Conservation (phyloP, 106 monocot genomes). For the Posidonia australis region DNA sequence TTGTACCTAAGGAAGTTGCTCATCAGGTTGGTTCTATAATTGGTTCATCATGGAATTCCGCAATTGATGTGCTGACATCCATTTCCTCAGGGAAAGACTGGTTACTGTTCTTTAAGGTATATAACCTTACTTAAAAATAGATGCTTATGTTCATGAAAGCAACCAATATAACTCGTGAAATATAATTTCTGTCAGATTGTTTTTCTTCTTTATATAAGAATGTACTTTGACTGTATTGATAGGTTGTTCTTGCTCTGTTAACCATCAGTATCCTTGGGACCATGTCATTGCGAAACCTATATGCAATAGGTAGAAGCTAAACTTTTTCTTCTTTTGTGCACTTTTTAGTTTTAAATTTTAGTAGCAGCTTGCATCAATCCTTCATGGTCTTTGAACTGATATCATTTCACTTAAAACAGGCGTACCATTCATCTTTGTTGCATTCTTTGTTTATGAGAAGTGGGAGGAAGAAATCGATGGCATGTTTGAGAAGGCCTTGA, state of each 20-base stretch:
- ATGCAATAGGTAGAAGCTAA: constrained; percentile 42
- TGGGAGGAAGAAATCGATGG: constrained; percentile 62
- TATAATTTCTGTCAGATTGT: neutral
- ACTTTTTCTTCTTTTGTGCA: neutral
- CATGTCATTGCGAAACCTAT: constrained; percentile 29
- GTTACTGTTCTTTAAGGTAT: constrained; percentile 61
- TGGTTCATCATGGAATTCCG: constrained; percentile 68
- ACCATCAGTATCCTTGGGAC: constrained; percentile 39
- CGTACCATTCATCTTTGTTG: constrained; percentile 32
- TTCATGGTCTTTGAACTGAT: neutral
- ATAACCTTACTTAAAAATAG: neutral
- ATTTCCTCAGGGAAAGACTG: constrained; percentile 86
- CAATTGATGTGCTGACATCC: constrained; percentile 46
- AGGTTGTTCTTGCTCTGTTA: constrained; percentile 31
- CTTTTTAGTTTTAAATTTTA: neutral
- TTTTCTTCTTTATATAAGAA: neutral
- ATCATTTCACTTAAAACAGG: constrained; percentile 21
- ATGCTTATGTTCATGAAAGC: neutral
- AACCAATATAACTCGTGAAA: neutral
- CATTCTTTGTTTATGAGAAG: constrained; percentile 45
- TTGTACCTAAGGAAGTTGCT: constrained; percentile 47
- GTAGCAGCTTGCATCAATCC: neutral
- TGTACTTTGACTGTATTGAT: neutral
- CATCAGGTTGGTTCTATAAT: constrained; percentile 37
- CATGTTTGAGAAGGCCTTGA: constrained; percentile 5